These are phyloP conservation scores for Capillidium rhysosporum DNA, from an alignment of 371 early-diverging fungal genomes.

Conservation along the genomic window DNA sequence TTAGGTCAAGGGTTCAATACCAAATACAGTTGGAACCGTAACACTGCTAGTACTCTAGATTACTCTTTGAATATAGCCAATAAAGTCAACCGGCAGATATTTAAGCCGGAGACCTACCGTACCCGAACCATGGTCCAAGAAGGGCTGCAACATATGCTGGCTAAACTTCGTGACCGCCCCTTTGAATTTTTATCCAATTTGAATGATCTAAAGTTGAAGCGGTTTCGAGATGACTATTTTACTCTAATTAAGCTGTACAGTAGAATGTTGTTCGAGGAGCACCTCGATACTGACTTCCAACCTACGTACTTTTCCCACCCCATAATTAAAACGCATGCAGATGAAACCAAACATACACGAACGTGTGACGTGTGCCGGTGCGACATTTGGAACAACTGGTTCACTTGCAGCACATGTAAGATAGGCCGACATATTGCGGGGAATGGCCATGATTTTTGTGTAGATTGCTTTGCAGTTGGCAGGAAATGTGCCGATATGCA, in stretches of 20 bases:
- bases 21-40: conserved; percentile 18
- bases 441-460: no score
- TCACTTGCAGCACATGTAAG: conserved; percentile 38
- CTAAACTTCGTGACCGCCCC: no score
- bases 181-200: background rate
- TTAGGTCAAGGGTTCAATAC: conserved; percentile 5
- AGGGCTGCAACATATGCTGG: background rate
- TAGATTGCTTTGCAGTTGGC: no score
- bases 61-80: conserved; percentile 10
- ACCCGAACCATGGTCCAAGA: background rate
- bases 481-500: no score
- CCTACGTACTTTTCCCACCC: background rate
- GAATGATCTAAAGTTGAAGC: background rate
- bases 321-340: background rate
- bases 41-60: conserved; percentile 12
- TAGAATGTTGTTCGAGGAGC: background rate
- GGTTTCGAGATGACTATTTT: background rate
- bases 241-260: background rate
- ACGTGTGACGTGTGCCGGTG: conserved; percentile 14
- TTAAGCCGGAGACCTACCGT: conserved; percentile 3
- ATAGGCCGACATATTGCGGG: no score
- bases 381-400: conserved; percentile 15
- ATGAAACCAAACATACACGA: conserved; percentile 3
- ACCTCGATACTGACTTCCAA: no score
- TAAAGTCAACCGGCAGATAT: conserved; percentile 5